A percentile compares a stretch with the other conserved stretches of the same genome.
These are phyloP conservation scores for Penicillium nordicum DNA, from an alignment of 2,329 filamentous ascomycete genomes.

Conservation along the genomic window DNA sequence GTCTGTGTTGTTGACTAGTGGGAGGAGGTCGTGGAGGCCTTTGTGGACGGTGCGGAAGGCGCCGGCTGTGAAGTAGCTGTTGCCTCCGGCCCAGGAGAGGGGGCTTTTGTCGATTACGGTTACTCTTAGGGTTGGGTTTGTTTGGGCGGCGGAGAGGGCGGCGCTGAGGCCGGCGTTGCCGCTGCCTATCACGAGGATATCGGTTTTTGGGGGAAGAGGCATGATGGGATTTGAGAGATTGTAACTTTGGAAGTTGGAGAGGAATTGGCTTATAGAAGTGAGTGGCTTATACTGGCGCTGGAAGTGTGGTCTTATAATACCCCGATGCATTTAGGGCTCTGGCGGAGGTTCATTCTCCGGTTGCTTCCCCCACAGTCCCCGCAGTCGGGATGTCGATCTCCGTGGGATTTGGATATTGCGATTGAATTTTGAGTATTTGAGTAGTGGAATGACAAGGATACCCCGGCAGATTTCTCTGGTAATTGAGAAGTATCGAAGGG, in stretches of 20 bases:
- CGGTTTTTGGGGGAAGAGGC: conserved; percentile 7
- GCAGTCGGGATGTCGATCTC: conserved; percentile 3
- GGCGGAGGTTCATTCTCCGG: background rate
- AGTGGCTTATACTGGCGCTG: background rate
- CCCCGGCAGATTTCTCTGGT: background rate
- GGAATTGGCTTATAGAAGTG: background rate
- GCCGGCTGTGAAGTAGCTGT: conserved; percentile 64
- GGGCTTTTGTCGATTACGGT: conserved; percentile 61
- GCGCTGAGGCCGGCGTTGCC: conserved; percentile 64
- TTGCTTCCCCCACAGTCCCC: conserved; percentile 3
- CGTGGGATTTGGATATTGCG: background rate
- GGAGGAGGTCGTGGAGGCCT: conserved; percentile 57
- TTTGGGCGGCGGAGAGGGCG: conserved; percentile 54
- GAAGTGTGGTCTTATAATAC: background rate
- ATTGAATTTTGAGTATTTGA: background rate
- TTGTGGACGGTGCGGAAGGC: conserved; percentile 58
- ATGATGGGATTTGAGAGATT: background rate
- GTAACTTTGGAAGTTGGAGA: no score
- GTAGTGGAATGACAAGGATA: no score
- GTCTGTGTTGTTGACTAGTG: conserved; percentile 59
- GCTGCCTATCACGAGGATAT: conserved; percentile 55
- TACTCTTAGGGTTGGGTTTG: conserved; percentile 40
- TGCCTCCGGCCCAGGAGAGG: conserved; percentile 59
- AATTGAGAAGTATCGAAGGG: background rate
- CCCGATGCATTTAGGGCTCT: background rate